Base-by-base conservation (phyloP, 176 grass and related monocot genomes). In the Urochloa ruziziensis region DNA sequence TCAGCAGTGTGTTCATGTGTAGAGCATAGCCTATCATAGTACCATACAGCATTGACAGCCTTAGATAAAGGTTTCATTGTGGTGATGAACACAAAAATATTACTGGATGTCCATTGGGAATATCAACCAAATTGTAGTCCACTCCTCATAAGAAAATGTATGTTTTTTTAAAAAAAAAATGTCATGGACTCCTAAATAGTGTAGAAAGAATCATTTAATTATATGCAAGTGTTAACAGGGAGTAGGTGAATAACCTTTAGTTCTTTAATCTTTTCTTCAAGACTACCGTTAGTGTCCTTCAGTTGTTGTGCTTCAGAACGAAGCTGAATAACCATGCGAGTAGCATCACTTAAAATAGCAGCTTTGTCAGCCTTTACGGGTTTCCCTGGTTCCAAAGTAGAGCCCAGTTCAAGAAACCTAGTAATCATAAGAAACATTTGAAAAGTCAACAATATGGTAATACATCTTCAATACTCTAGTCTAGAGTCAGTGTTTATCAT, bases 251-350 rank as follows among this genome's bases (percentile, higher is more conserved):
- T 62, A 68, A 94, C 93, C 90, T 94, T 94, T 73, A 94, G 84
- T 64, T 94, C 93, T 62, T 90, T 90, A 57, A 94, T 94, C 61
- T 88, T 94, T 67, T 92, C 85, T 87, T 92, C 84, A 25, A 94
- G 90, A 66, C 73, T 90, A 58, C 82, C 87, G 51, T 92, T 94
- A 17, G 87, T 88, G 34, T 92, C 90, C 83, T 94, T 90, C 10
- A 94, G 63, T 68, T 92, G 88, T 52, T 92, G 78, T 6, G 87
- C 42, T 79, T 94, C 93, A 73, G 51, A 54, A 21, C 90, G 93
- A 78, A 94, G 82, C 42, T 94, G 90, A 81, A 86, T 90, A 84
- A 94, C 87, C 87, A 92, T 78, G 46, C 58, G 85, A 53, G 87
- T 60, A 36, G 93, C 93, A 81, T 94, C 93, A 80, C 81, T 88